Evolutionary conservation across 2,329 filamentous ascomycete genomes (phyloP).

Genomic region (Paradendryphiella salina): DNA sequence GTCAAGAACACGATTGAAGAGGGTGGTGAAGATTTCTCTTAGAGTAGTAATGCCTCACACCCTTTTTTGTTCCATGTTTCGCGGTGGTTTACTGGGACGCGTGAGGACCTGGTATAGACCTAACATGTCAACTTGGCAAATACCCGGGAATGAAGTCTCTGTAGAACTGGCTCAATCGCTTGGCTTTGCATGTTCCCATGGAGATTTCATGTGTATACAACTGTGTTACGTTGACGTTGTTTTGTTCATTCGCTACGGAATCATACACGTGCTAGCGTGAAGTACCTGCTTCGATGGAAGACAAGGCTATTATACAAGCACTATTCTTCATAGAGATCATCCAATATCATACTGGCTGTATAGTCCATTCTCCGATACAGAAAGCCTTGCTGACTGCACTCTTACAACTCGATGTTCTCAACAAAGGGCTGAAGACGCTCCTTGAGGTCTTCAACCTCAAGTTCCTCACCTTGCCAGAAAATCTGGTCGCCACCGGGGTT

Average conservation of each 20-base stretch:
- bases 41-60: slow-evolving; percentile 5
- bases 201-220: not conserved
- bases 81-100: not conserved
- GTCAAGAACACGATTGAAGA: slow-evolving; percentile 84
- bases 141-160: not conserved
- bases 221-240: not conserved
- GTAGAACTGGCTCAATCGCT: not conserved
- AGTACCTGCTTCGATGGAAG: not conserved
- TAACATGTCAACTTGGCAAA: not conserved
- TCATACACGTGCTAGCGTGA: slow-evolving; percentile 3
- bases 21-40: slow-evolving; percentile 70
- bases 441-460: slow-evolving; percentile 64
- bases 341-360: not conserved
- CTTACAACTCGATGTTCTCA: slow-evolving; percentile 40
- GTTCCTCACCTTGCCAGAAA: slow-evolving; percentile 53
- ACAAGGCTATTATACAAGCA: slow-evolving; percentile 1
- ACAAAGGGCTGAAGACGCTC: slow-evolving; percentile 50
- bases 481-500: slow-evolving; percentile 42
- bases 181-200: not conserved
- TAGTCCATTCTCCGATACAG: not conserved
- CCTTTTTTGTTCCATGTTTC: not conserved
- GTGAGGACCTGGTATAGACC: not conserved
- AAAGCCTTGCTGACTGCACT: not conserved
- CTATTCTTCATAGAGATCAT: slow-evolving; percentile 8
- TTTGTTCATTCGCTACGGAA: not conserved